Evolutionary conservation across 139 green algal species (phyloP), one percentile per base, ranked within the genome.

Genomic region (Haematococcus lacustris): DNA sequence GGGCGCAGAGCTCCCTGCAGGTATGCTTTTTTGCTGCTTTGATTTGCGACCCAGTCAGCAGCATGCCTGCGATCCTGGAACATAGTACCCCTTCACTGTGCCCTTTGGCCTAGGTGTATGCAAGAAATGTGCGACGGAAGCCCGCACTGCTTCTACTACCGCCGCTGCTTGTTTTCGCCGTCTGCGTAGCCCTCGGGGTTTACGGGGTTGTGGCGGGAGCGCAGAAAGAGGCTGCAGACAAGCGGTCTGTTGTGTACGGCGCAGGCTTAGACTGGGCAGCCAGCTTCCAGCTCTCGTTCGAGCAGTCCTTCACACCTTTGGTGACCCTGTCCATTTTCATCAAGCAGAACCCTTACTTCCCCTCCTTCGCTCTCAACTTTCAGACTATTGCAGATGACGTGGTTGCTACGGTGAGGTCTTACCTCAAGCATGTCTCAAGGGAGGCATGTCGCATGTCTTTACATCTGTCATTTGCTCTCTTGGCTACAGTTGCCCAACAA

Each of bases 401-500:
- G 23, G 23, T 64, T 23, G 53, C 53, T 23, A 7, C 9, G 53
- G 53, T 64, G 26, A 23, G 53, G 17, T 4, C 53, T n/a, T n/a
- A n/a, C n/a, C n/a, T n/a, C n/a, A n/a, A n/a, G n/a, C n/a, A n/a
- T n/a, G n/a, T n/a, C n/a, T n/a, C n/a, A n/a, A n/a, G n/a, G n/a
- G n/a, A n/a, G n/a, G n/a, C n/a, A n/a, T n/a, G n/a, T n/a, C n/a
- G n/a, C n/a, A n/a, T n/a, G n/a, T n/a, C n/a, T n/a, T n/a, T n/a
- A n/a, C n/a, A n/a, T n/a, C n/a, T n/a, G n/a, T n/a, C n/a, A n/a
- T n/a, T n/a, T n/a, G n/a, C n/a, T n/a, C 47, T 65, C 23, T 25
- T 65, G 57, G 32, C 7, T 68, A 33, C 61, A 68, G 66, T 51
- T 85, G 51, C 53, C 53, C 35, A 35, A 6, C 37, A 69, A 69